A percentile compares a stretch with the other conserved stretches of the same genome.
Conservation (phyloP, 805 yeast species). For the Deakozyma indianensis region DNA sequence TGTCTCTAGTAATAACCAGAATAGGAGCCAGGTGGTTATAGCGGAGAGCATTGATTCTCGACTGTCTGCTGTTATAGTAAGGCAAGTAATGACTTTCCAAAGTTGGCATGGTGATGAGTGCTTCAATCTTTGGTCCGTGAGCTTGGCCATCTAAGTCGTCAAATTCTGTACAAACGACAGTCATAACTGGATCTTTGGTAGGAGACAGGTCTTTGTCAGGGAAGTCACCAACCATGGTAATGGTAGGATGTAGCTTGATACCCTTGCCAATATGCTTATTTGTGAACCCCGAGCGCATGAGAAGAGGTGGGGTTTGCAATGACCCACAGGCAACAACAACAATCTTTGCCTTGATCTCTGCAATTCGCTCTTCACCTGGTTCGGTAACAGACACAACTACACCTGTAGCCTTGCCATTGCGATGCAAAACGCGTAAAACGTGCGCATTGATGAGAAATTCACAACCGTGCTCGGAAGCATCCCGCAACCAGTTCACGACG, state of each 20-base stretch:
- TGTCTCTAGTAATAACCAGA: conserved; percentile 34
- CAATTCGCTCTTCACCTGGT: conserved; percentile 4
- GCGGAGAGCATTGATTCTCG: conserved; percentile 22
- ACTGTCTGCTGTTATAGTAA: conserved; percentile 25
- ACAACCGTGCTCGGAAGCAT: conserved; percentile 32
- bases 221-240: conserved; percentile 28
- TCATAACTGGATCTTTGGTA: conserved; percentile 32
- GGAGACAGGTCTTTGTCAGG: conserved; percentile 25
- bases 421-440: conserved; percentile 27
- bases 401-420: conserved; percentile 31
- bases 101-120: conserved; percentile 32
- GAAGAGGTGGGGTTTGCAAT: conserved; percentile 33
- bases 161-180: conserved; percentile 30
- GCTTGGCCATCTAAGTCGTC: conserved; percentile 38
- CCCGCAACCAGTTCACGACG: conserved; percentile 33
- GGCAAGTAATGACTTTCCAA: conserved; percentile 28
- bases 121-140: conserved; percentile 40
- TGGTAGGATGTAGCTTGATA: conserved; percentile 37
- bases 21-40: conserved; percentile 27
- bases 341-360: conserved; percentile 28
- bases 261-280: conserved; percentile 37
- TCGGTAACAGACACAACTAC: conserved; percentile 25
- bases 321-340: conserved; percentile 34
- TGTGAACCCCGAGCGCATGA: conserved; percentile 34
- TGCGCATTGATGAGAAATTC: conserved; percentile 31